A percentile compares a stretch with the other conserved stretches of the same genome.
phyloP scores from a whole-genome alignment of 208 protist genomes.

The Acanthamoeba royreba region DNA sequence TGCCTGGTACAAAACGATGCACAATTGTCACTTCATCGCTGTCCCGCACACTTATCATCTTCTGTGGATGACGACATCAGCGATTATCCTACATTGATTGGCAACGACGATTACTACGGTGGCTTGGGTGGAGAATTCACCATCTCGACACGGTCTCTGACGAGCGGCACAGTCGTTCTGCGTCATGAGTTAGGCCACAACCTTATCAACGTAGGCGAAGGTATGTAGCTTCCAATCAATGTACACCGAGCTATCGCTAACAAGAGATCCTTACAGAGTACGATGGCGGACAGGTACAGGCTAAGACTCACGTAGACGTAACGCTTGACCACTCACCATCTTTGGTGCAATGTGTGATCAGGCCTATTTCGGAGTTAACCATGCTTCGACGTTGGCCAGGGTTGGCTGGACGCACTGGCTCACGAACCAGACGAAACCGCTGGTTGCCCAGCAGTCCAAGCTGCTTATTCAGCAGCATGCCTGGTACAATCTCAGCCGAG shows the following conservation, averaged over 20 bases:
- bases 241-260: too few relatives aligned
- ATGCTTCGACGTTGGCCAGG: not conserved
- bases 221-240: too few relatives aligned
- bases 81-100: conserved; percentile 37
- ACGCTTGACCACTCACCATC: too few relatives aligned
- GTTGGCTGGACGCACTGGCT: conserved; percentile 29
- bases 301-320: too few relatives aligned
- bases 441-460: not conserved
- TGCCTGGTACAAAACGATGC: not conserved
- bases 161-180: conserved; percentile 30
- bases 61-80: too few relatives aligned
- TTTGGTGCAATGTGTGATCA: too few relatives aligned
- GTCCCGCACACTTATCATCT: not conserved
- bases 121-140: conserved; percentile 42
- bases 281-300: not conserved
- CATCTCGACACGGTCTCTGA: conserved; percentile 34
- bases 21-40: too few relatives aligned
- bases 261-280: not conserved
- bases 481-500: not conserved
- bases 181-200: conserved; percentile 38
- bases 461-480: conserved; percentile 1
- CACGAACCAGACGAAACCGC: not conserved
- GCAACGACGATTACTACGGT: conserved; percentile 37
- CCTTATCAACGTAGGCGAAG: conserved; percentile 36
- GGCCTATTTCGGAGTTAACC: not conserved